These are phyloP conservation scores for Podospora conica DNA, from an alignment of 495 filamentous ascomycete genomes.

Conservation along the genomic window DNA sequence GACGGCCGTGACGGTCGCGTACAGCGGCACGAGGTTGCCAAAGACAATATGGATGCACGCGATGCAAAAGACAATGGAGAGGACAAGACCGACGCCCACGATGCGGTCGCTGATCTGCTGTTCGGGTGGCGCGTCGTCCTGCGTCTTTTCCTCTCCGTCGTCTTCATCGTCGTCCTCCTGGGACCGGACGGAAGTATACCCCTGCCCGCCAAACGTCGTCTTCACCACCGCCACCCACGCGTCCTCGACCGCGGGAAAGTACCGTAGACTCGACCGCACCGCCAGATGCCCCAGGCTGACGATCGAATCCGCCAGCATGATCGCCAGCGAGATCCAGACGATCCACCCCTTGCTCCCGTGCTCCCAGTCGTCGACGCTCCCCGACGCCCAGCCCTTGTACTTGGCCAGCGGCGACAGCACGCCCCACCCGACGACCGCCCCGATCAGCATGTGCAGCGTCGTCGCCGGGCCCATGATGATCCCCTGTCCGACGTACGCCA, in stretches of 20 bases:
- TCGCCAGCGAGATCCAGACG: slow-evolving; percentile 88
- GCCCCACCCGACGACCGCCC: slow-evolving; percentile 86
- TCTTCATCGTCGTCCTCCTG: slow-evolving; percentile 9
- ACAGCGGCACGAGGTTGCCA: slow-evolving; percentile 57
- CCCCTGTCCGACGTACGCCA: slow-evolving; percentile 85
- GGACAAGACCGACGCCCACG: slow-evolving; percentile 64
- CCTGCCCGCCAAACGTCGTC: background rate
- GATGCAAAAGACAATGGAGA: slow-evolving; percentile 76
- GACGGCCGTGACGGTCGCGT: slow-evolving; percentile 73
- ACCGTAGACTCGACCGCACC: slow-evolving; percentile 35
- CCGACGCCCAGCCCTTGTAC: slow-evolving; percentile 79
- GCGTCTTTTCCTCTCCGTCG: slow-evolving; percentile 57
- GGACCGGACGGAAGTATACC: slow-evolving; percentile 12
- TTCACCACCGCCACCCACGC: background rate
- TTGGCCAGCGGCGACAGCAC: slow-evolving; percentile 86
- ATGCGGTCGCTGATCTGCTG: slow-evolving; percentile 71
- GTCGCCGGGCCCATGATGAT: slow-evolving; percentile 90
- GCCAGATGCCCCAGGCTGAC: slow-evolving; percentile 81
- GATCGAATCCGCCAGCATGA: slow-evolving; percentile 93
- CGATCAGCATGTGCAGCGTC: slow-evolving; percentile 91
- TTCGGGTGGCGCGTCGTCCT: slow-evolving; percentile 70
- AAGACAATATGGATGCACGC: slow-evolving; percentile 75
- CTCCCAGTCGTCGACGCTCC: slow-evolving; percentile 79
- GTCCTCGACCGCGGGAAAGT: slow-evolving; percentile 8
- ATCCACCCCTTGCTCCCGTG: slow-evolving; percentile 96